Conservation (phyloP, 2,329 filamentous ascomycete genomes). For the Ophiocordyceps camponoti-floridani region DNA sequence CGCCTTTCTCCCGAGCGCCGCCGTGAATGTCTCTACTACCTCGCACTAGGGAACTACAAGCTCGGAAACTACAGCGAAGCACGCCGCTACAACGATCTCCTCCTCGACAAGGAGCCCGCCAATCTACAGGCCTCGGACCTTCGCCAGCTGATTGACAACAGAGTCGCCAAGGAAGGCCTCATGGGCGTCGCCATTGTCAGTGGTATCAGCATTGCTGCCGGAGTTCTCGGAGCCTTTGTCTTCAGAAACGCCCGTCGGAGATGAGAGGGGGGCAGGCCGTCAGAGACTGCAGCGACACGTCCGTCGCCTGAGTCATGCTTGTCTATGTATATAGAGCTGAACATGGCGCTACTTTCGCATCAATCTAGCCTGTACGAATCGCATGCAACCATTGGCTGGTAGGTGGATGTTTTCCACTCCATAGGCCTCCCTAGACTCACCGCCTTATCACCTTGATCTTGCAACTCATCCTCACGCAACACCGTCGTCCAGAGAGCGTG, state of each 20-base stretch:
- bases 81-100: slow-evolving; percentile 79
- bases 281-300: background rate
- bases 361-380: background rate
- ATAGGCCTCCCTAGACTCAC: background rate
- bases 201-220: slow-evolving; percentile 79
- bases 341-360: background rate
- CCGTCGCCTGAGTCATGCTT: background rate
- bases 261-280: slow-evolving; percentile 9
- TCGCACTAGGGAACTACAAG: slow-evolving; percentile 95
- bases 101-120: slow-evolving; percentile 76
- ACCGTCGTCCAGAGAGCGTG: background rate
- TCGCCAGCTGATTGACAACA: slow-evolving; percentile 79
- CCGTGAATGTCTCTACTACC: slow-evolving; percentile 95
- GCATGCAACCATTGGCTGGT: background rate
- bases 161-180: slow-evolving; percentile 84
- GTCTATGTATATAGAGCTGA: background rate
- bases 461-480: background rate
- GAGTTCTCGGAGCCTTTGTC: slow-evolving; percentile 78
- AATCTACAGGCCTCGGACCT: slow-evolving; percentile 85
- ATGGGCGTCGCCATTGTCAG: slow-evolving; percentile 91
- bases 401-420: background rate
- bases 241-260: slow-evolving; percentile 55
- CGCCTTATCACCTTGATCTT: background rate
- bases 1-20: slow-evolving; percentile 80
- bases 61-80: slow-evolving; percentile 94